Evolutionary conservation across 208 protist species (phyloP).

Genomic region (Trypanosoma congolense): DNA sequence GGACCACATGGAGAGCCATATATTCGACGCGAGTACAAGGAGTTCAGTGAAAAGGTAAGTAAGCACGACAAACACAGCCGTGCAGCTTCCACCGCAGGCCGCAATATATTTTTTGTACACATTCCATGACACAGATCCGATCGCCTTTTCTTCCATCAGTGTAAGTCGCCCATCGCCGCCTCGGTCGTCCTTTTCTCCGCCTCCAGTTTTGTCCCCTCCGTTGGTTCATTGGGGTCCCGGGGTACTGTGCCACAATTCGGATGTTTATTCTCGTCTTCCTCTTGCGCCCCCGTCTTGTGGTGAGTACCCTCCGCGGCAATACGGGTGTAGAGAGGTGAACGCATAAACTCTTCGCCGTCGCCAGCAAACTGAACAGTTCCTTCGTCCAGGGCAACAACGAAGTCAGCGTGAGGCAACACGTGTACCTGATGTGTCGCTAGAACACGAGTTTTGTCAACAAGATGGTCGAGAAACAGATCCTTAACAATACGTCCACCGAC

Average conservation of each 20-base stretch:
- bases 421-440: slow-evolving; percentile 89
- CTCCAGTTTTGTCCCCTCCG: too few species aligned
- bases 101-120: slow-evolving; percentile 64
- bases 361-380: slow-evolving; percentile 38
- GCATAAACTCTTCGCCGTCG: slow-evolving; percentile 27
- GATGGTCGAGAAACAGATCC: slow-evolving; percentile 36
- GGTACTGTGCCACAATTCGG: not conserved
- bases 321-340: too few species aligned
- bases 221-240: too few species aligned
- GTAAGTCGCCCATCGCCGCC: slow-evolving; percentile 28
- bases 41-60: slow-evolving; percentile 59
- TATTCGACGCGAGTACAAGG: slow-evolving; percentile 26
- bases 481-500: slow-evolving; percentile 50
- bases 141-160: slow-evolving; percentile 51
- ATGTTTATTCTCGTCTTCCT: not conserved
- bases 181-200: not conserved
- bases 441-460: slow-evolving; percentile 58
- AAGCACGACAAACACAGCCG: slow-evolving; percentile 38
- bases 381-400: slow-evolving; percentile 79
- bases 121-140: slow-evolving; percentile 42
- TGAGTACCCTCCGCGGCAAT: too few species aligned
- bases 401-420: slow-evolving; percentile 64
- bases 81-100: slow-evolving; percentile 36
- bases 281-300: too few species aligned
- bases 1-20: slow-evolving; percentile 81